Conservation (phyloP, 2,329 filamentous ascomycete genomes). For the Didymella sp. region DNA sequence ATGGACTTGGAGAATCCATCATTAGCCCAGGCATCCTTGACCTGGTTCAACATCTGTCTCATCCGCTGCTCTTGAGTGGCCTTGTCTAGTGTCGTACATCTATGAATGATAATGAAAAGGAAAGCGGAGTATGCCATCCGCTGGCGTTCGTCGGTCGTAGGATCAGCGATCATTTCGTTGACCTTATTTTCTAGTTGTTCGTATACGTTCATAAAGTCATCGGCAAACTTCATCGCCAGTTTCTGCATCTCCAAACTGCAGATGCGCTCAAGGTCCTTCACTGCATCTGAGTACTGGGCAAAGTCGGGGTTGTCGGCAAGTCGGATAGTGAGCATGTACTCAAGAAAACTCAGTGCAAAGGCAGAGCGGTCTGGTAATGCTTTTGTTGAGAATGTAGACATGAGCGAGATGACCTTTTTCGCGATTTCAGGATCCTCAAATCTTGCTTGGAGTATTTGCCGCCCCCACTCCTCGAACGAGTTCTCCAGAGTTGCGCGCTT, state of each 20-base stretch:
- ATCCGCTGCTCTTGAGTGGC: slow-evolving; percentile 75
- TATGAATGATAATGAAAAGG: slow-evolving; percentile 92
- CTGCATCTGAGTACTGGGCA: slow-evolving; percentile 80
- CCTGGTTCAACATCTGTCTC: slow-evolving; percentile 78
- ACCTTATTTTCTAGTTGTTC: slow-evolving; percentile 85
- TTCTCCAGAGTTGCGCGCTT: slow-evolving; percentile 66
- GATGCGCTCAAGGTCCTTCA: slow-evolving; percentile 85
- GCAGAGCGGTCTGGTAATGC: slow-evolving; percentile 77
- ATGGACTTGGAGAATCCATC: slow-evolving; percentile 71
- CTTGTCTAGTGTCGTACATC: slow-evolving; percentile 76
- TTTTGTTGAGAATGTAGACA: slow-evolving; percentile 83
- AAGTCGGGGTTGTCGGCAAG: slow-evolving; percentile 75
- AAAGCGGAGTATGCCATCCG: slow-evolving; percentile 88
- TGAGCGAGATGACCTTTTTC: slow-evolving; percentile 80
- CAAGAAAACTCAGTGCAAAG: slow-evolving; percentile 88
- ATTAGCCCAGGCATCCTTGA: slow-evolving; percentile 81
- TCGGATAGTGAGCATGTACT: slow-evolving; percentile 87
- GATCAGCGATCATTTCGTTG: slow-evolving; percentile 76
- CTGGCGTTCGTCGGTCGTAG: slow-evolving; percentile 79
- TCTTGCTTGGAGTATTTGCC: slow-evolving; percentile 70
- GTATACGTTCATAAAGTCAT: slow-evolving; percentile 87
- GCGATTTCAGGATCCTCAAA: slow-evolving; percentile 86
- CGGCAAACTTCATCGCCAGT: slow-evolving; percentile 87
- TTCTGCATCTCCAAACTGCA: slow-evolving; percentile 88
- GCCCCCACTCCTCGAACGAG: slow-evolving; percentile 75